phyloP scores from a whole-genome alignment of 2,329 filamentous ascomycete genomes.

The Aspergillus persii region DNA sequence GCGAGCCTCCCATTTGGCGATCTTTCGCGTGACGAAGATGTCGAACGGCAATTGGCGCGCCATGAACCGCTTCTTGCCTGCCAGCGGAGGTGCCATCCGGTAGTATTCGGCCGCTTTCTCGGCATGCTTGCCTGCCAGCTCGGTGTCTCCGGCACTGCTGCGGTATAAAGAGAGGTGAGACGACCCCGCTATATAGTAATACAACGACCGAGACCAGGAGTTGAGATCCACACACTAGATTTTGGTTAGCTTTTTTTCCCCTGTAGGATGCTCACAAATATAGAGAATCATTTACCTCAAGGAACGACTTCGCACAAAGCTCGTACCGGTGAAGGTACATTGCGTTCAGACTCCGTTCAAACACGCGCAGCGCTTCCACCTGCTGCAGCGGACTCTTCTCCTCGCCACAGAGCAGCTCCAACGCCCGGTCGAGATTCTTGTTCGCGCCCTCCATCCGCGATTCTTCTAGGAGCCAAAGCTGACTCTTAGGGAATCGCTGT shows the following conservation, averaged over 20 bases:
- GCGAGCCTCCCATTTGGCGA: conserved; percentile 82
- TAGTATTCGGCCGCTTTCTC: conserved; percentile 67
- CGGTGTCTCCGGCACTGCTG: conserved; percentile 28
- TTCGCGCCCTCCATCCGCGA: conserved; percentile 71
- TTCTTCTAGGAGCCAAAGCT: conserved; percentile 86
- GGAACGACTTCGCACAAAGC: conserved; percentile 70
- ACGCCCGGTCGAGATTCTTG: conserved; percentile 63
- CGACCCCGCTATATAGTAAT: conserved; percentile 81
- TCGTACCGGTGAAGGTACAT: conserved; percentile 79
- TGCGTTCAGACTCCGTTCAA: conserved; percentile 75
- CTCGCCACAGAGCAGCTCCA: conserved; percentile 62
- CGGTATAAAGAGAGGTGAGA: conserved; percentile 82
- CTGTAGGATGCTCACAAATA: background rate
- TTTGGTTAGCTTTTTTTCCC: conserved; percentile 1
- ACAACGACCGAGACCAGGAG: conserved; percentile 85
- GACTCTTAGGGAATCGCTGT: conserved; percentile 72
- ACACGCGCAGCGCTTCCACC: conserved; percentile 78
- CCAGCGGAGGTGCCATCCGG: conserved; percentile 67
- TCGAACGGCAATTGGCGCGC: conserved; percentile 87
- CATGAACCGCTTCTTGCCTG: conserved; percentile 88
- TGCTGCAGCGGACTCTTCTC: conserved; percentile 76
- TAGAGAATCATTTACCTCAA: conserved; percentile 49
- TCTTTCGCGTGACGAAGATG: conserved; percentile 75
- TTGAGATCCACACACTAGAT: conserved; percentile 70
- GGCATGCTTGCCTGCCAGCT: conserved; percentile 57